A percentile compares a stretch with the other conserved stretches of the same genome.
Evolutionary conservation across 805 yeast genomes (phyloP).

Genomic region (Kodamaea fukazawae): DNA sequence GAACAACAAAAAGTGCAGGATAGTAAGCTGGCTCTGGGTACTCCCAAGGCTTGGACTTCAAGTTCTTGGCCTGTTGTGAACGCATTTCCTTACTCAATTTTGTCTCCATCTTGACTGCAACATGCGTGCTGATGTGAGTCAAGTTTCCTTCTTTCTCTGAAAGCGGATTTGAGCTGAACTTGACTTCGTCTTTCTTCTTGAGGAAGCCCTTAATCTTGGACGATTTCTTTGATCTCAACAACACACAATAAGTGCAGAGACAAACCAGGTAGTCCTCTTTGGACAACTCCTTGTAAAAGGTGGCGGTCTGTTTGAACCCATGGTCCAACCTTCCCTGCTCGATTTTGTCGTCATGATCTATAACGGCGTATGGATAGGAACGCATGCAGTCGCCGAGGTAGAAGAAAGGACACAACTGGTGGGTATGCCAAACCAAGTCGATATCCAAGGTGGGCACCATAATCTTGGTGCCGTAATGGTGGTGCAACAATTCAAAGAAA

Average conservation of each 20-base stretch:
- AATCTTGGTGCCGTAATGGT: slow-evolving; percentile 1
- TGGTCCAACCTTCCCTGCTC: slow-evolving; percentile 1
- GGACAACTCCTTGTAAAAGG: slow-evolving; percentile 9
- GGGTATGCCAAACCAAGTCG: slow-evolving; percentile 29
- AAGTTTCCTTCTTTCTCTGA: neutral
- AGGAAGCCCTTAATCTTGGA: neutral
- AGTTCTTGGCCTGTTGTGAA: neutral
- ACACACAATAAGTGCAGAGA: slow-evolving; percentile 12
- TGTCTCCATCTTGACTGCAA: slow-evolving; percentile 2
- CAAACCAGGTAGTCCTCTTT: slow-evolving; percentile 13
- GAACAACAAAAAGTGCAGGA: slow-evolving; percentile 11
- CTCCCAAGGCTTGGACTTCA: slow-evolving; percentile 2
- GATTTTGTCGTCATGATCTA: slow-evolving; percentile 5
- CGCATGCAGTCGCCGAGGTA: slow-evolving; percentile 17
- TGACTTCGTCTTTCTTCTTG: neutral
- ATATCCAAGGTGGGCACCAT: slow-evolving; percentile 27
- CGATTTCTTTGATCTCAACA: neutral
- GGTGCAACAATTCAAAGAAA: slow-evolving; percentile 13
- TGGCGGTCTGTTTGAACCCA: slow-evolving; percentile 12
- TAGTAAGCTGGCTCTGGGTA: slow-evolving; percentile 1
- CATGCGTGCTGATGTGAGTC: slow-evolving; percentile 8
- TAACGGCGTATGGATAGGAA: slow-evolving; percentile 12
- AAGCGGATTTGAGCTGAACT: neutral
- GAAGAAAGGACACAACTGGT: slow-evolving; percentile 16
- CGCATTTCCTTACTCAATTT: neutral